Conservation (phyloP, 2,329 filamentous ascomycete species). For the Trichophyton verrucosum region DNA sequence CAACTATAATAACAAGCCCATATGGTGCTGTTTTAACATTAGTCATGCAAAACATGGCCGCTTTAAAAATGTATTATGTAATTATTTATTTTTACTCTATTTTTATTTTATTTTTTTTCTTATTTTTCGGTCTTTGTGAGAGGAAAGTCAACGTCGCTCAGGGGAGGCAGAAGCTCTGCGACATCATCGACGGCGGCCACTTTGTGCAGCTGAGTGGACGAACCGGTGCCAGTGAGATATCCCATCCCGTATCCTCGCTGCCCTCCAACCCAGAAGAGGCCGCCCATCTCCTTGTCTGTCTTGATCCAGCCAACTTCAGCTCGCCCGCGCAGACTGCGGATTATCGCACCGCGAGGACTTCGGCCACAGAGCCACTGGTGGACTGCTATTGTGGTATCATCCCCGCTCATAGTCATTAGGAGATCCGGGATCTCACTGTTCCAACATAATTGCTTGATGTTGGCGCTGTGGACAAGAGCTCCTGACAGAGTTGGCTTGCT, state of each 20-base stretch:
- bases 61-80: background rate
- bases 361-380: slow-evolving; percentile 17
- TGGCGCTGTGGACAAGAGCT: slow-evolving; percentile 32
- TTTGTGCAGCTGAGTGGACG: slow-evolving; percentile 8
- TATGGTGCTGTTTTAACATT: background rate
- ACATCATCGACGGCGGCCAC: slow-evolving; percentile 5
- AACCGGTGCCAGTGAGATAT: slow-evolving; percentile 5
- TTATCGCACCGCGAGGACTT: slow-evolving; percentile 7
- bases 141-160: slow-evolving; percentile 8
- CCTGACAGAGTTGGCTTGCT: slow-evolving; percentile 20
- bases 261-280: slow-evolving; percentile 12
- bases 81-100: background rate
- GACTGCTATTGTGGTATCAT: slow-evolving; percentile 22
- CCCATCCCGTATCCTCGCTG: slow-evolving; percentile 11
- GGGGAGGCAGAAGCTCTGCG: slow-evolving; percentile 1
- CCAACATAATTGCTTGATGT: slow-evolving; percentile 31
- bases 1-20: background rate
- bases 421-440: slow-evolving; percentile 26
- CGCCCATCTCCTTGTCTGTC: slow-evolving; percentile 3
- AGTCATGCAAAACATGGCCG: background rate
- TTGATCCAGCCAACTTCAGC: slow-evolving; percentile 10
- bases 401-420: slow-evolving; percentile 28
- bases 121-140: background rate
- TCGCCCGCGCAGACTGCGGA: slow-evolving; percentile 8
- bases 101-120: background rate